These are phyloP conservation scores for Boletus subluridellus DNA, from an alignment of 1,284 basidiomycete genomes.

Conservation along the genomic window DNA sequence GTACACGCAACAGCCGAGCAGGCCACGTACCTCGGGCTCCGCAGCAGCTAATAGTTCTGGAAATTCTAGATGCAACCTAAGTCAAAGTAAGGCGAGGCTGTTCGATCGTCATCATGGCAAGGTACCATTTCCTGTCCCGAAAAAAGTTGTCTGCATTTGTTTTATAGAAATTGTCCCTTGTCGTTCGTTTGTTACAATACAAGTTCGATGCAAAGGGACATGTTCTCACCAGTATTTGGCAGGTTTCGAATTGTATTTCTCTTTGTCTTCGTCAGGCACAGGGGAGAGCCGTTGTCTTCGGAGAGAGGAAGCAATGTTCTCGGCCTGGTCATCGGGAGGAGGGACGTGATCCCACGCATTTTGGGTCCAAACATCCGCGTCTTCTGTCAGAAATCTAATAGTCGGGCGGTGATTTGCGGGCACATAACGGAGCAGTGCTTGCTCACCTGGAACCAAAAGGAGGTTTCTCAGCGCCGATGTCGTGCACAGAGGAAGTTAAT, in stretches of 20 bases:
- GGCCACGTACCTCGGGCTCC: slow-evolving; percentile 54
- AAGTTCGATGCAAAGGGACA: background rate
- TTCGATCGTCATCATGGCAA: background rate
- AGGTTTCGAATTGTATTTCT: slow-evolving; percentile 72
- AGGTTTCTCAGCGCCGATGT: slow-evolving; percentile 53
- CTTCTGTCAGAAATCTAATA: slow-evolving; percentile 60
- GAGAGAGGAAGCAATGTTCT: slow-evolving; percentile 65
- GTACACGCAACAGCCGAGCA: background rate
- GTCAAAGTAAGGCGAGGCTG: slow-evolving; percentile 9
- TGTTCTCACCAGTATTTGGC: slow-evolving; percentile 60
- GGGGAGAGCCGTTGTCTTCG: slow-evolving; percentile 65
- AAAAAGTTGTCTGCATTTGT: slow-evolving; percentile 85
- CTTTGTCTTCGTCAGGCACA: slow-evolving; percentile 63
- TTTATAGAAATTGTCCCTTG: slow-evolving; percentile 90
- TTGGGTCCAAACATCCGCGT: slow-evolving; percentile 66
- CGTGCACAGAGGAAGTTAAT: slow-evolving; percentile 61
- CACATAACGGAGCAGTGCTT: background rate
- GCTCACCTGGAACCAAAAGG: slow-evolving; percentile 67
- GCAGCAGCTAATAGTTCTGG: slow-evolving; percentile 76
- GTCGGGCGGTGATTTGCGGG: background rate
- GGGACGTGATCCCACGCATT: slow-evolving; percentile 91
- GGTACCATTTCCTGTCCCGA: slow-evolving; percentile 82
- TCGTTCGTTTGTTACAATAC: slow-evolving; percentile 18
- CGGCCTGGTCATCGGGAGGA: slow-evolving; percentile 73
- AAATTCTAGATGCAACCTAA: slow-evolving; percentile 88